Evolutionary conservation across 768 basidiomycete species (phyloP).

Genomic region (Neoboletus subvelutipes): DNA sequence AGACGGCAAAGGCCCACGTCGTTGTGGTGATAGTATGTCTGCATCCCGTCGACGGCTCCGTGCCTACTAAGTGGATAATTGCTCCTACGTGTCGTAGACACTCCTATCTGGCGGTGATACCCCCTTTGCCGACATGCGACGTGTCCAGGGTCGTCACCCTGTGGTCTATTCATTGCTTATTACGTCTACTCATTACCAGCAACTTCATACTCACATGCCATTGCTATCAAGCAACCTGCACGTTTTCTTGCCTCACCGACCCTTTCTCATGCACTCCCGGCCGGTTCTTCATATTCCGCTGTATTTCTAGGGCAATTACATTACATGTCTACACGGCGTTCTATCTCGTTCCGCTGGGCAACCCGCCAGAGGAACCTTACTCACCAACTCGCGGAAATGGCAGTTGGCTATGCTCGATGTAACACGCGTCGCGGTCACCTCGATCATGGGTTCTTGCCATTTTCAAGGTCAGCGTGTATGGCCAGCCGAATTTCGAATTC

Average conservation of each 20-base stretch:
- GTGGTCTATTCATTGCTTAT: slow-evolving; percentile 3
- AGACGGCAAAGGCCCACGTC: not conserved
- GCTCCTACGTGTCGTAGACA: not conserved
- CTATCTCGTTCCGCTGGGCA: not conserved
- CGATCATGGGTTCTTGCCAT: not conserved
- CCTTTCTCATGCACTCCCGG: slow-evolving; percentile 8
- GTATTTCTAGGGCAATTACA: slow-evolving; percentile 4
- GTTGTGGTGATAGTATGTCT: not conserved
- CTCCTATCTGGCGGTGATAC: not conserved
- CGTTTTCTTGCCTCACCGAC: not conserved
- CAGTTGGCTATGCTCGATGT: slow-evolving; percentile 20
- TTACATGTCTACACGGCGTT: slow-evolving; percentile 3
- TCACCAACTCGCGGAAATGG: slow-evolving; percentile 16
- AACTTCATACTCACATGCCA: slow-evolving; percentile 3
- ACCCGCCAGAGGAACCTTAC: not conserved
- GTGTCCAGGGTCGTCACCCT: slow-evolving; percentile 5
- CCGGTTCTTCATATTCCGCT: slow-evolving; percentile 5
- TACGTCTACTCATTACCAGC: slow-evolving; percentile 12
- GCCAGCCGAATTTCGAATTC: slow-evolving; percentile 12
- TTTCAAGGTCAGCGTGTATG: slow-evolving; percentile 2
- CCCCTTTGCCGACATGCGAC: not conserved
- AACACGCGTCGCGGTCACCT: not conserved
- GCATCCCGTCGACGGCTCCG: not conserved
- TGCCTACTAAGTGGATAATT: not conserved
- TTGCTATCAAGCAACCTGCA: slow-evolving; percentile 10